Conservation (phyloP, 768 basidiomycete genomes). For the Mycena rebaudengoi region DNA sequence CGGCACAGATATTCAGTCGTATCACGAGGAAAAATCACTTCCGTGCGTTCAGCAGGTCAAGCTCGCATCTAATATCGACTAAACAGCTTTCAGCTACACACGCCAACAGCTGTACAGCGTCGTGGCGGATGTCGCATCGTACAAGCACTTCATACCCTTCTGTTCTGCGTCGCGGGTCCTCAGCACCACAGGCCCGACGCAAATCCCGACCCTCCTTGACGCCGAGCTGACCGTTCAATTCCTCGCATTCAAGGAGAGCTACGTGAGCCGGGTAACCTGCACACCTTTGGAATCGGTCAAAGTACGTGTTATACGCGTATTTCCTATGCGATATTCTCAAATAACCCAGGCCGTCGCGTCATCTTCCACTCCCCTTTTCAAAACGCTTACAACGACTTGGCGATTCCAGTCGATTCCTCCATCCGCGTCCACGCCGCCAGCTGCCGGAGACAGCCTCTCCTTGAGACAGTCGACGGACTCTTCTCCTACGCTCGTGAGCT, state of each 20-base stretch:
- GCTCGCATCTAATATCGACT: no score
- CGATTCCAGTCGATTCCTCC: slow-evolving; percentile 54
- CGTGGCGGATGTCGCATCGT: slow-evolving; percentile 89
- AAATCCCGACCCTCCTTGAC: slow-evolving; percentile 59
- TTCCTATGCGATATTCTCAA: slow-evolving; percentile 11
- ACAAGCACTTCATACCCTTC: slow-evolving; percentile 89
- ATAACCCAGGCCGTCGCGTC: slow-evolving; percentile 70
- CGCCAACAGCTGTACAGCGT: slow-evolving; percentile 83
- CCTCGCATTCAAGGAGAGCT: slow-evolving; percentile 86
- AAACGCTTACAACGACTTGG: slow-evolving; percentile 76
- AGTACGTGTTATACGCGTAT: slow-evolving; percentile 53
- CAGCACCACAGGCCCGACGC: slow-evolving; percentile 40
- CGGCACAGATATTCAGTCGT: slow-evolving; percentile 62
- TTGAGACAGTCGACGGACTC: slow-evolving; percentile 20
- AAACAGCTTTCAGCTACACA: no score
- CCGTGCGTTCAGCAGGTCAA: slow-evolving; percentile 84
- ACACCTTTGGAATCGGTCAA: slow-evolving; percentile 80
- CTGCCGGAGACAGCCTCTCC: slow-evolving; percentile 3
- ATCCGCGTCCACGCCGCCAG: slow-evolving; percentile 48
- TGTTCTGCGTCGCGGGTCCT: slow-evolving; percentile 81
- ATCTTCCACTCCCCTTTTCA: slow-evolving; percentile 78
- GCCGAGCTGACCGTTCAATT: slow-evolving; percentile 92
- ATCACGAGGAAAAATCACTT: slow-evolving; percentile 86
- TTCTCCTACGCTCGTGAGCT: slow-evolving; percentile 80
- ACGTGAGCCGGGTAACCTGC: slow-evolving; percentile 86